Evolutionary conservation across 495 filamentous ascomycete species (phyloP).

Genomic region (Aspergillus funiculosus): DNA sequence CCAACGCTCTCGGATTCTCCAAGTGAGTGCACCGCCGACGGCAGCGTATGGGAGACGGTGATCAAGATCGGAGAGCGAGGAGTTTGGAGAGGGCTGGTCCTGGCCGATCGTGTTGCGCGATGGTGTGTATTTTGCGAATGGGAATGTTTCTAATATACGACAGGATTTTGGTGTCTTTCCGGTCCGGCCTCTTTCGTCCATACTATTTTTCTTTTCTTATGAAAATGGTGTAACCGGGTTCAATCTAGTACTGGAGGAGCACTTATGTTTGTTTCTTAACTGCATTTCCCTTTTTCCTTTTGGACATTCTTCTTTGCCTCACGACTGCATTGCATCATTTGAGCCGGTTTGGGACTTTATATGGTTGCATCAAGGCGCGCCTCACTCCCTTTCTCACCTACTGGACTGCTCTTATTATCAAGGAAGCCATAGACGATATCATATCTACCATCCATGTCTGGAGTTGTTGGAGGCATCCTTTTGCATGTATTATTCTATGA

Average conservation of each 20-base stretch:
- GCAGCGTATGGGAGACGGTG: slow-evolving; percentile 92
- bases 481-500: background rate
- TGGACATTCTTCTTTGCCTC: slow-evolving; percentile 9
- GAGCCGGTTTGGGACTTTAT: slow-evolving; percentile 10
- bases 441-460: slow-evolving; percentile 6
- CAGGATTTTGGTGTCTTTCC: background rate
- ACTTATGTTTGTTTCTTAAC: background rate
- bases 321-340: slow-evolving; percentile 18
- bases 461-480: slow-evolving; percentile 2
- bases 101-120: slow-evolving; percentile 88
- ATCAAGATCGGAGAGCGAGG: slow-evolving; percentile 94
- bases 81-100: slow-evolving; percentile 84
- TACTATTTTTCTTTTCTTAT: slow-evolving; percentile 1
- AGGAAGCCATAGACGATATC: background rate
- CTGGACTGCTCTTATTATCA: slow-evolving; percentile 1
- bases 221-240: background rate
- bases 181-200: too few relatives aligned
- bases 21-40: slow-evolving; percentile 58
- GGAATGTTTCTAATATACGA: slow-evolving; percentile 57
- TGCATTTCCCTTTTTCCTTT: slow-evolving; percentile 2
- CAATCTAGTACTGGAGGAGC: too few relatives aligned
- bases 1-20: slow-evolving; percentile 38
- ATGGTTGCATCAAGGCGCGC: slow-evolving; percentile 14
- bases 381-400: too few relatives aligned
- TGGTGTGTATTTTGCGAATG: slow-evolving; percentile 99